These are phyloP conservation scores for Exophiala mesophila DNA, from an alignment of 2,329 filamentous ascomycete genomes.

Conservation along the genomic window DNA sequence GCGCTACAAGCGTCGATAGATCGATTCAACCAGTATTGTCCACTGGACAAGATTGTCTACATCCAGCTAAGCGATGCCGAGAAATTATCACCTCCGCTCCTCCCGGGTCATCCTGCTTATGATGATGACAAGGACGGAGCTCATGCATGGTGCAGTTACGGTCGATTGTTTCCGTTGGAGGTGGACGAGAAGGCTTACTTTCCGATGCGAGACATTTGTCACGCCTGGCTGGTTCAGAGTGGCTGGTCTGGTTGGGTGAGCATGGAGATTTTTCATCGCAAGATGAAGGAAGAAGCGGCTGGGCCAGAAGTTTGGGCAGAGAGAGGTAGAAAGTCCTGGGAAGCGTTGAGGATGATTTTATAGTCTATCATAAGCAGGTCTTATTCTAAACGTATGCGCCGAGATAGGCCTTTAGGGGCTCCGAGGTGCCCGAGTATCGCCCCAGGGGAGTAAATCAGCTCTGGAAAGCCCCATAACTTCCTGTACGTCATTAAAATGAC, in stretches of 20 bases:
- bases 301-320: conserved; percentile 7
- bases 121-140: conserved; percentile 3
- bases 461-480: too few relatives aligned
- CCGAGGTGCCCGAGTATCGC: too few relatives aligned
- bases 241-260: conserved; percentile 12
- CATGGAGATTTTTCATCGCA: conserved; percentile 12
- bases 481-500: too few relatives aligned
- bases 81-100: neutral
- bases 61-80: conserved; percentile 36
- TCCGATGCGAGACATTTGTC: conserved; percentile 28
- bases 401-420: too few relatives aligned
- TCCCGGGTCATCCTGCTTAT: conserved; percentile 29
- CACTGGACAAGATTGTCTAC: conserved; percentile 32
- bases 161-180: conserved; percentile 32
- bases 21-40: conserved; percentile 15
- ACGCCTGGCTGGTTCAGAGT: conserved; percentile 29
- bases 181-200: conserved; percentile 13
- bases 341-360: conserved; percentile 1
- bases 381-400: too few relatives aligned
- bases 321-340: conserved; percentile 7
- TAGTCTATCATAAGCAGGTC: too few relatives aligned
- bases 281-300: conserved; percentile 2
- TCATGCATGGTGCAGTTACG: conserved; percentile 22
- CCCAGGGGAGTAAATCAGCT: too few relatives aligned
- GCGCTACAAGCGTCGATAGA: conserved; percentile 24